These are phyloP conservation scores for Pestalotiopsis sp. DNA, from an alignment of 2,329 filamentous ascomycete genomes.

Conservation along the genomic window DNA sequence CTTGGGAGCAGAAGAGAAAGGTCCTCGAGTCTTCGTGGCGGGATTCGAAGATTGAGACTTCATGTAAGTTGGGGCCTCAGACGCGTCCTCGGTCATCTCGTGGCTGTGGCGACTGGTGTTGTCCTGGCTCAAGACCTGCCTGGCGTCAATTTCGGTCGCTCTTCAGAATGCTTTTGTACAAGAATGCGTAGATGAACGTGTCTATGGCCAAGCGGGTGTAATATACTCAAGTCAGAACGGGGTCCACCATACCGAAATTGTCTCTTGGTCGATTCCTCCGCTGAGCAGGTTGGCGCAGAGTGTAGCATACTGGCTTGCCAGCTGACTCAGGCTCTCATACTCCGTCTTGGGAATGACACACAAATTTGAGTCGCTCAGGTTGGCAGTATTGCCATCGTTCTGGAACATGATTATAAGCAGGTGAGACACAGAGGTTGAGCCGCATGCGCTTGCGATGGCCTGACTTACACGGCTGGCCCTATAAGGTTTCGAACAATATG, in stretches of 20 bases:
- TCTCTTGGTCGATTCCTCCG: conserved; percentile 47
- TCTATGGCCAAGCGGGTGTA: background rate
- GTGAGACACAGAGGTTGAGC: background rate
- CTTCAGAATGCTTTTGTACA: background rate
- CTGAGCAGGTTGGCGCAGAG: conserved; percentile 48
- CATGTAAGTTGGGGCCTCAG: conserved; percentile 10
- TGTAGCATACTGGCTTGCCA: conserved; percentile 52
- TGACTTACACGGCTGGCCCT: conserved; percentile 31
- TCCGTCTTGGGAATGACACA: conserved; percentile 58
- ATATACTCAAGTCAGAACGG: background rate
- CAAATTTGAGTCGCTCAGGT: conserved; percentile 41
- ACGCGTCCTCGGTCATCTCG: conserved; percentile 12
- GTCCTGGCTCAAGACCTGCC: conserved; percentile 15
- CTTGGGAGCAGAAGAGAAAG: background rate
- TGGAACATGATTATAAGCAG: conserved; percentile 16
- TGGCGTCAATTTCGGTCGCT: background rate
- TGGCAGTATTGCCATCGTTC: conserved; percentile 20
- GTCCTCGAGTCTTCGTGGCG: background rate
- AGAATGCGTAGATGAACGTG: background rate
- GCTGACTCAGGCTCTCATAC: conserved; percentile 58
- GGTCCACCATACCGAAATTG: conserved; percentile 41
- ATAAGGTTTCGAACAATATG: conserved; percentile 5
- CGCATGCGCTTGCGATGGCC: background rate
- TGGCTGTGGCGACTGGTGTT: conserved; percentile 4
- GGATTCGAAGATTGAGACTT: background rate